Evolutionary conservation across 176 grass and related monocot species (phyloP).

Genomic region (Poa pratensis): DNA sequence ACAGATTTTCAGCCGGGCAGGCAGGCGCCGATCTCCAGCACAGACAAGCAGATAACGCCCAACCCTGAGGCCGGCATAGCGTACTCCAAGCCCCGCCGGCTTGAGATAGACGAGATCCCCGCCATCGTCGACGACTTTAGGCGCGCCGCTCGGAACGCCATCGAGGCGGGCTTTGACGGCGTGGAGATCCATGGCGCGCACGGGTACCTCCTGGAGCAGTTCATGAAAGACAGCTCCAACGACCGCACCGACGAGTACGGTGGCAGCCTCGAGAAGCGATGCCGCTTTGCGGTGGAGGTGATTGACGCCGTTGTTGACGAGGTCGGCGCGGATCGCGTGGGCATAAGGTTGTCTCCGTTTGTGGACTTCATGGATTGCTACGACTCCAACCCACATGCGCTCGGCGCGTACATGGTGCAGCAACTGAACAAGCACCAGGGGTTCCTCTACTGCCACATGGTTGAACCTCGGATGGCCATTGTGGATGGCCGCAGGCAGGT

Average conservation of each 20-base stretch:
- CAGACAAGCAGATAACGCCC: constrained; percentile 10
- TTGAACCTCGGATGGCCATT: constrained; percentile 43
- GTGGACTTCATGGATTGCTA: constrained; percentile 24
- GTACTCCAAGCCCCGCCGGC: constrained; percentile 41
- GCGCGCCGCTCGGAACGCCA: constrained; percentile 35
- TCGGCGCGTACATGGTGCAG: constrained; percentile 27
- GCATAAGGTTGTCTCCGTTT: constrained; percentile 29
- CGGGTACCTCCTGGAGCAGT: constrained; percentile 44
- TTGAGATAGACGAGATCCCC: not conserved
- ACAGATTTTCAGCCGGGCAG: constrained; percentile 27
- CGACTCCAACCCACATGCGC: constrained; percentile 15
- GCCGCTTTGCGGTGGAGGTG: constrained; percentile 45
- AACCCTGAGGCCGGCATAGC: not conserved
- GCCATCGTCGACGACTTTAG: constrained; percentile 40
- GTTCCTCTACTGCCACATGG: constrained; percentile 44
- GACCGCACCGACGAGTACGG: constrained; percentile 41
- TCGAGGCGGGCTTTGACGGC: constrained; percentile 35
- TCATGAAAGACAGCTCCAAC: constrained; percentile 53
- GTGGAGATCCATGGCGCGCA: constrained; percentile 50
- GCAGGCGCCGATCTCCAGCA: constrained; percentile 33
- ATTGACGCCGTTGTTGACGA: constrained; percentile 20
- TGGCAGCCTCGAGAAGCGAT: constrained; percentile 45
- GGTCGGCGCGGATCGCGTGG: constrained; percentile 36
- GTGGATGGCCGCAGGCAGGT: not conserved
- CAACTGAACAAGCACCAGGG: constrained; percentile 23